Evolutionary conservation across 2,329 filamentous ascomycete species (phyloP), one percentile per base, ranked within the genome.

Genomic region (Microascus cirrosus): DNA sequence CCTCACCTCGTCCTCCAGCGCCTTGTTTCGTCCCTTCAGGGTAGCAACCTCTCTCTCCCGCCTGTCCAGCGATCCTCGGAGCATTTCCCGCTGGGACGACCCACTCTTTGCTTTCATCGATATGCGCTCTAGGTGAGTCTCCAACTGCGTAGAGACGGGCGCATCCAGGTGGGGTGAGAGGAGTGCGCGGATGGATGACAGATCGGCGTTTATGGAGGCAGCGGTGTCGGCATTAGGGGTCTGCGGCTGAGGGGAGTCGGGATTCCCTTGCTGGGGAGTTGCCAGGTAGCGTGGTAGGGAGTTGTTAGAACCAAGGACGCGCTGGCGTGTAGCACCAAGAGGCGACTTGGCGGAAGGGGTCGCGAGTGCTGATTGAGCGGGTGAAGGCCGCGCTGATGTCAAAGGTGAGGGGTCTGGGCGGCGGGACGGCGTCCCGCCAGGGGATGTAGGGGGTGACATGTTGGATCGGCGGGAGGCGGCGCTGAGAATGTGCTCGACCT

Each of bases 1-100:
- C 18, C 45, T 39, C 13, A 69, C 65, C 58, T 66, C 64, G 25
- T 71, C 71, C 66, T 78, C 74, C n/a, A 78, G 63, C 18, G 66
- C 68, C 8, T 63, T 64, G 4, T 77, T 63, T 34, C 66, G 64
- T 45, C 65, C 66, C 64, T 75, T 69, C 57, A 79, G 60, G 56
- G 62, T 61, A 3, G 68, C 68, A 50, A 73, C 70, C 55, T 65
- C 67, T n/a, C 65, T 65, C 34, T 93, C 85, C 62, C 84, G 85
- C 4, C 77, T 75, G 65, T 82, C 84, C 36, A 89, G 65, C 3
- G 78, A 80, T 10, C 80, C 68, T n/a, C 88, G 73, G 3, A 81
- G 78, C 7, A 86, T 79, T 60, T 93, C 87, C 2, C 87, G 75
- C 0, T 86, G 86, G 61, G 79, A 79, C 45, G 76, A 74, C 22